These are phyloP conservation scores for Comarum palustre DNA, from an alignment of 306 rosid genomes.

Conservation along the genomic window DNA sequence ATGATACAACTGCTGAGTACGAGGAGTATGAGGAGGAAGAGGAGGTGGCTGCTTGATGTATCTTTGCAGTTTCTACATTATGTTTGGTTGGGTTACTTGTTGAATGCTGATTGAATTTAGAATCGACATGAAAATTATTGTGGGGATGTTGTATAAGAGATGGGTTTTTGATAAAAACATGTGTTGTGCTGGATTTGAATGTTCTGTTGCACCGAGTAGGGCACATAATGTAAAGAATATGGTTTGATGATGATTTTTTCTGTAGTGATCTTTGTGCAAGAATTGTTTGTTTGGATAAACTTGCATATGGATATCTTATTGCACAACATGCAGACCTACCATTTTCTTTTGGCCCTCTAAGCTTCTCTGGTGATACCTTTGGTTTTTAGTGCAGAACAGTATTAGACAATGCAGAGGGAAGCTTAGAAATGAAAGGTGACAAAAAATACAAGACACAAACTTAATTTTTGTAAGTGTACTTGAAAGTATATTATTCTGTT, in stretches of 20 bases:
- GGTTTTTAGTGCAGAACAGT: not conserved
- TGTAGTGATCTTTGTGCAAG: not conserved
- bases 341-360: not conserved
- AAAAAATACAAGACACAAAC: not conserved
- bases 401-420: not conserved
- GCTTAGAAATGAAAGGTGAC: not conserved
- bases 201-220: constrained; percentile 36
- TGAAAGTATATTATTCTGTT: not conserved
- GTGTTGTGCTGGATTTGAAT: constrained; percentile 14
- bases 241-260: not conserved
- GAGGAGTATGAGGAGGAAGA: constrained; percentile 58
- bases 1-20: constrained; percentile 65
- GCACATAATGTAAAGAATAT: constrained; percentile 11
- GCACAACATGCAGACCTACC: not conserved
- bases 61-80: constrained; percentile 15
- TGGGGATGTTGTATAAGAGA: constrained; percentile 38
- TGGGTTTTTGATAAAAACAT: constrained; percentile 36
- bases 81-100: constrained; percentile 33
- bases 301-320: not conserved
- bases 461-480: not conserved
- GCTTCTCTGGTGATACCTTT: not conserved
- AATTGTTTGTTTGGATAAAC: not conserved
- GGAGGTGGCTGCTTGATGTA: constrained; percentile 47
- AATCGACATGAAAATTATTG: constrained; percentile 39
- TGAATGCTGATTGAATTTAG: constrained; percentile 32